phyloP scores from a whole-genome alignment of 2,329 filamentous ascomycete genomes.

The Pestalotiopsis sp. region DNA sequence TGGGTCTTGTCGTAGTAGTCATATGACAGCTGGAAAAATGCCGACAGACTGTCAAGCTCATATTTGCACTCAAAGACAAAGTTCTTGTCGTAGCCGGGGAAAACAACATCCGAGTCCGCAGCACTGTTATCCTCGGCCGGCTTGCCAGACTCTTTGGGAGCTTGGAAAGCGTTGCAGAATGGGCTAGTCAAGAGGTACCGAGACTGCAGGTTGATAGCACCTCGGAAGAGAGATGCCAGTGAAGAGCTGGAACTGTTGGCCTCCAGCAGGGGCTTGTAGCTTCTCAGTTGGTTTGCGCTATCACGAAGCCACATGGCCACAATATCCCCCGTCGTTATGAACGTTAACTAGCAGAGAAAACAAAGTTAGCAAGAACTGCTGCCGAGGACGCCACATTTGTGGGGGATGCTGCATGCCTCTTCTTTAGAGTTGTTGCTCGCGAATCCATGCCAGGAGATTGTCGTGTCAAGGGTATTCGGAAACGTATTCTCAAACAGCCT shows the following conservation, averaged over 20 bases:
- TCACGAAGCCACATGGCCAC: conserved; percentile 89
- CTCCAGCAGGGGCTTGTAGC: conserved; percentile 64
- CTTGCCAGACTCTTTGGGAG: conserved; percentile 75
- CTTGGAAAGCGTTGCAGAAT: conserved; percentile 91
- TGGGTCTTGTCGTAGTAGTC: conserved; percentile 77
- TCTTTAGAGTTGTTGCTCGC: conserved; percentile 50
- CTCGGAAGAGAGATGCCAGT: conserved; percentile 69
- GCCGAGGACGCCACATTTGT: conserved; percentile 28
- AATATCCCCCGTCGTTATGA: conserved; percentile 84
- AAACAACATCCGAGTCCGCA: conserved; percentile 58
- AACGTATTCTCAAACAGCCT: conserved; percentile 84
- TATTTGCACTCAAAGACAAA: conserved; percentile 96
- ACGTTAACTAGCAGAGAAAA: conserved; percentile 65
- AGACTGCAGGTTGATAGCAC: conserved; percentile 72
- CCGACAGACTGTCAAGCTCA: conserved; percentile 87
- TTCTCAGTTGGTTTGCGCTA: conserved; percentile 75
- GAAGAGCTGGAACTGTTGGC: conserved; percentile 57
- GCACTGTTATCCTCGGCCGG: conserved; percentile 59
- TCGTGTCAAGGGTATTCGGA: conserved; percentile 82
- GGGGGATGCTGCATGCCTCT: conserved; percentile 21
- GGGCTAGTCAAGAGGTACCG: conserved; percentile 70
- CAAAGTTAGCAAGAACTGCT: neutral
- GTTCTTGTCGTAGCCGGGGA: conserved; percentile 66
- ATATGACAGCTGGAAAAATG: conserved; percentile 80
- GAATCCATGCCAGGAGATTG: conserved; percentile 73